phyloP scores from a whole-genome alignment of 75 land plant species.

The Chamaecyparis obtusa region DNA sequence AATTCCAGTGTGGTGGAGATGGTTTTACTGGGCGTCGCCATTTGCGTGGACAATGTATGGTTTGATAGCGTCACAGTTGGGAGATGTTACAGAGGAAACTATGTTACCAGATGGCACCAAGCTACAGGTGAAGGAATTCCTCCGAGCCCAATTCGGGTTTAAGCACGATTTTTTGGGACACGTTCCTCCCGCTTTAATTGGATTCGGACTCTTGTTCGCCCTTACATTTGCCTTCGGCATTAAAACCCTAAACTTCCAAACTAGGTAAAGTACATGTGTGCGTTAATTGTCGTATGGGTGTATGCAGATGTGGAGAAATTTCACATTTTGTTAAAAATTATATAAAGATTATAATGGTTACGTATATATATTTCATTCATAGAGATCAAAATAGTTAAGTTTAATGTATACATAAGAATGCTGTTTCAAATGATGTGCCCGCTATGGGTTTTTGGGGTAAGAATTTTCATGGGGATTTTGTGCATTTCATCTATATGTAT shows the following conservation, averaged over 20 bases:
- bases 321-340: too few relatives aligned
- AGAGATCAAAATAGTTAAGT: too few relatives aligned
- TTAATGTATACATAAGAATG: too few relatives aligned
- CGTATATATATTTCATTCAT: too few relatives aligned
- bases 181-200: slow-evolving; percentile 23
- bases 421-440: too few relatives aligned
- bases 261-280: slow-evolving; percentile 6
- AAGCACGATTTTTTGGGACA: slow-evolving; percentile 39
- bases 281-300: too few relatives aligned
- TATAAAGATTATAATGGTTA: too few relatives aligned
- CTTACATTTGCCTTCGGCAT: slow-evolving; percentile 31
- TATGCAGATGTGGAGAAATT: too few relatives aligned
- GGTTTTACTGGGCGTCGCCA: slow-evolving; percentile 54
- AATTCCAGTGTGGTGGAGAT: slow-evolving; percentile 56
- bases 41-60: slow-evolving; percentile 60
- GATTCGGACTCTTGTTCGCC: slow-evolving; percentile 29
- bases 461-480: too few relatives aligned
- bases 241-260: slow-evolving; percentile 40
- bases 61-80: slow-evolving; percentile 38
- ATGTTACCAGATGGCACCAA: slow-evolving; percentile 1
- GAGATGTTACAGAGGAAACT: slow-evolving; percentile 11
- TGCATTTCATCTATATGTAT: too few relatives aligned
- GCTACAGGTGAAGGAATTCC: slow-evolving; percentile 2
- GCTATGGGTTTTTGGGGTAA: too few relatives aligned
- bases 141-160: slow-evolving; percentile 18